phyloP scores from a whole-genome alignment of 495 filamentous ascomycete species.

The Xylaria sp. region DNA sequence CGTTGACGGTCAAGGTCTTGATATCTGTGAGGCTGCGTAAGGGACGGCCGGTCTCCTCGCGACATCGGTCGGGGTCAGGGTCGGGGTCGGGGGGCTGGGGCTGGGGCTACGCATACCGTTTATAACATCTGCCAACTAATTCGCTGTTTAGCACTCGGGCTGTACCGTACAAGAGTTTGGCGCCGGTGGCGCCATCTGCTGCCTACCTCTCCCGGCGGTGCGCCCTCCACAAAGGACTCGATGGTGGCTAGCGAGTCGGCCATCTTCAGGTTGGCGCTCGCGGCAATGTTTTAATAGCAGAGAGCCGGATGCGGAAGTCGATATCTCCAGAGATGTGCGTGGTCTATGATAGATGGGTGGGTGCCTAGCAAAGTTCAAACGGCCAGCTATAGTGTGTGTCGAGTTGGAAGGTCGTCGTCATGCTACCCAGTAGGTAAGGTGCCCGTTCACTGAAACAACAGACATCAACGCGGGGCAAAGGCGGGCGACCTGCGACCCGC shows the following conservation, averaged over 20 bases:
- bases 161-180: not conserved
- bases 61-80: constrained; percentile 10
- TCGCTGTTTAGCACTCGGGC: constrained; percentile 36
- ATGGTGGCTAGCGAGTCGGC: constrained; percentile 64
- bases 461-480: constrained; percentile 22
- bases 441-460: constrained; percentile 12
- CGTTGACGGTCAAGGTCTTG: constrained; percentile 80
- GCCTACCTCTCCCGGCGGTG: constrained; percentile 93
- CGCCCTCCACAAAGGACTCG: constrained; percentile 90
- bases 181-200: constrained; percentile 5
- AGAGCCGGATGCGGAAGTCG: not conserved
- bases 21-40: constrained; percentile 67
- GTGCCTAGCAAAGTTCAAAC: not conserved
- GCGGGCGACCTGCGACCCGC: constrained; percentile 5
- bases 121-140: constrained; percentile 85
- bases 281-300: not conserved
- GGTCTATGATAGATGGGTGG: not conserved
- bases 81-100: too few relatives aligned
- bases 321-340: not conserved
- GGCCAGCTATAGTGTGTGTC: not conserved
- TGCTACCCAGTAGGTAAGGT: not conserved
- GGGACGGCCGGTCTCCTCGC: constrained; percentile 19
- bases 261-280: constrained; percentile 33
- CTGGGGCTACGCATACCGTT: constrained; percentile 67
- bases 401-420: constrained; percentile 4